phyloP scores from a whole-genome alignment of 148 eudicot species.

The Vaccinium vitisidaea region DNA sequence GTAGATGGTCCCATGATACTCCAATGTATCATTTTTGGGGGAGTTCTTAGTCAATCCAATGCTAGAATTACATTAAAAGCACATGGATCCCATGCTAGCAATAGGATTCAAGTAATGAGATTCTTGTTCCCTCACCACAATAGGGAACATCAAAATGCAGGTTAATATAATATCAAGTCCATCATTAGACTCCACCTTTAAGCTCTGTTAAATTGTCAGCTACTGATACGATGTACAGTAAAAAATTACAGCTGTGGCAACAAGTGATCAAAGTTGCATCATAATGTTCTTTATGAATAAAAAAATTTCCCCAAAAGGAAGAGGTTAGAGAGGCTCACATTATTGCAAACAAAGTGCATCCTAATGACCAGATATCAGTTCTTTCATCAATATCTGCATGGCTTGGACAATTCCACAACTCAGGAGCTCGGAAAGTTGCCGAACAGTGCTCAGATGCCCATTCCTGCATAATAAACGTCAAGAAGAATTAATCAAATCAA shows the following conservation, averaged over 20 bases:
- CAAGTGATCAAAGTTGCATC: background rate
- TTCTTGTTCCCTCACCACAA: background rate
- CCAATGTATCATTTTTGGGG: background rate
- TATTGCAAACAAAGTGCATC: constrained; percentile 91
- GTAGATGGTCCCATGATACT: background rate
- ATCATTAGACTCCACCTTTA: background rate
- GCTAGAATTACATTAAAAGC: background rate
- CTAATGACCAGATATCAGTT: constrained; percentile 96
- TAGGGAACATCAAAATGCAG: background rate
- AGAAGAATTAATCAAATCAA: background rate
- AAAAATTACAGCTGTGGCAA: background rate
- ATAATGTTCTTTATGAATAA: background rate
- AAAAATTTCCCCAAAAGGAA: background rate
- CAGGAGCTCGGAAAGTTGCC: constrained; percentile 96
- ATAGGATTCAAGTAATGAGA: background rate
- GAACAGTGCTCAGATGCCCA: constrained; percentile 99
- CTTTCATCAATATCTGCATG: constrained; percentile 88
- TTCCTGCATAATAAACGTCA: constrained; percentile 45
- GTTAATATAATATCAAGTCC: background rate
- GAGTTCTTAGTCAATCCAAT: background rate
- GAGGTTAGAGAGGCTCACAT: constrained; percentile 45
- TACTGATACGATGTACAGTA: background rate
- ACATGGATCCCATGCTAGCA: background rate
- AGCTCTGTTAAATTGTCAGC: background rate
- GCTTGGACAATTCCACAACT: constrained; percentile 97